Conservation (phyloP, 106 monocot genomes). For the Dioscorea dumetorum region DNA sequence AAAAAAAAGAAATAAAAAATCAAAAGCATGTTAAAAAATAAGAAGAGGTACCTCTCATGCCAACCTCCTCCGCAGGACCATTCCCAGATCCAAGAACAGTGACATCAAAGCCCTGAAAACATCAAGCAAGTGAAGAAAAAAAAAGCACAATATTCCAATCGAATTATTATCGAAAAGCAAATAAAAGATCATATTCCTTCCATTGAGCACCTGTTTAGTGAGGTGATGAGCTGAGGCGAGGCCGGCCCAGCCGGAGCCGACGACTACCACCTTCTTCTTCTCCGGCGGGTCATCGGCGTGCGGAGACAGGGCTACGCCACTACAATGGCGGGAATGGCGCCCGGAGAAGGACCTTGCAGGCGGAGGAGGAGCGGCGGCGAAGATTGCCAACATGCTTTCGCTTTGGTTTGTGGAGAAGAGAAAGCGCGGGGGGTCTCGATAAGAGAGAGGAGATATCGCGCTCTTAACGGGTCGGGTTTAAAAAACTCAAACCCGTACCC, state of each 20-base stretch:
- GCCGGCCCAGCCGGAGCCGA: conserved; percentile 73
- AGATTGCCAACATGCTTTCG: too few species aligned
- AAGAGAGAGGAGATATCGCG: too few species aligned
- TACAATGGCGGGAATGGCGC: conserved; percentile 1
- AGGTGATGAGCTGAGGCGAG: conserved; percentile 76
- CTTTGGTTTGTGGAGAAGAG: too few species aligned
- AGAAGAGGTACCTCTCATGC: conserved; percentile 27
- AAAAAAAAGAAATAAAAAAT: not conserved
- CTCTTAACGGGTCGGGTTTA: too few species aligned
- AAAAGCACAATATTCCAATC: not conserved
- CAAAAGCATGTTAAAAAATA: not conserved
- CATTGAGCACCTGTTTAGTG: conserved; percentile 34
- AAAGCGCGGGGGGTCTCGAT: too few species aligned
- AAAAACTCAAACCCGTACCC: too few species aligned
- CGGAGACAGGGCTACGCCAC: conserved; percentile 6
- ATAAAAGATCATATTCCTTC: not conserved
- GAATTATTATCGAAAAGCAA: conserved; percentile 1
- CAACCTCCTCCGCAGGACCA: conserved; percentile 37
- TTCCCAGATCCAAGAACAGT: conserved; percentile 48
- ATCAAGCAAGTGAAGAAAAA: not conserved
- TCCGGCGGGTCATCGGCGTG: not conserved
- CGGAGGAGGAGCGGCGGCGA: not conserved
- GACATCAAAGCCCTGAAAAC: conserved; percentile 52
- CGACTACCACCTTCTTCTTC: conserved; percentile 61
- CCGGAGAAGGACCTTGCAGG: not conserved